These are phyloP conservation scores for Cystoisospora suis DNA, from an alignment of 169 alveolate genomes.

Conservation along the genomic window DNA sequence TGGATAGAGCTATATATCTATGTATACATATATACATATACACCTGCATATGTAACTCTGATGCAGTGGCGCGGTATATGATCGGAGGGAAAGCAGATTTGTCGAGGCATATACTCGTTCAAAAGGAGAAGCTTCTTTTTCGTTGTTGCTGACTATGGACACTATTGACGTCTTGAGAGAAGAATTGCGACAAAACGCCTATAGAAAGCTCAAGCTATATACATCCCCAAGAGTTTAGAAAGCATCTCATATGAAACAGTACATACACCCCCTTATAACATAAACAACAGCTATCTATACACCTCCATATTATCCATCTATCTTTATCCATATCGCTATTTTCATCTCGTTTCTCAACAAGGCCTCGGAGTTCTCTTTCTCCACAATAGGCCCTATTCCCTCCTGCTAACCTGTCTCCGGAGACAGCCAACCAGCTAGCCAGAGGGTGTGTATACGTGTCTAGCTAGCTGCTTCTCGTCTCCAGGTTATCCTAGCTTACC, in stretches of 20 bases:
- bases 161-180: neutral
- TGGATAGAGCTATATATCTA: neutral
- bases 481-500: too few species aligned
- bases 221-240: neutral
- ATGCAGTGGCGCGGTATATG: too few species aligned
- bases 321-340: neutral
- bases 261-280: neutral
- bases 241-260: neutral
- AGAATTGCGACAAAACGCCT: neutral
- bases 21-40: neutral
- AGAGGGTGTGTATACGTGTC: too few species aligned
- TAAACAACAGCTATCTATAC: neutral
- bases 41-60: neutral
- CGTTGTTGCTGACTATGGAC: neutral
- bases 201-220: neutral
- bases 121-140: neutral
- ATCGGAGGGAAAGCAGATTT: too few species aligned
- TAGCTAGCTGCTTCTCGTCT: too few species aligned
- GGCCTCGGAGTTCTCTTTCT: neutral
- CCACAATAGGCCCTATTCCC: too few species aligned
- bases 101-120: too few species aligned
- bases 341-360: neutral
- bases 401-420: too few species aligned
- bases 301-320: neutral
- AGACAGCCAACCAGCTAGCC: too few species aligned